phyloP scores from a whole-genome alignment of 768 basidiomycete genomes.

The Lactarius akahatsu region DNA sequence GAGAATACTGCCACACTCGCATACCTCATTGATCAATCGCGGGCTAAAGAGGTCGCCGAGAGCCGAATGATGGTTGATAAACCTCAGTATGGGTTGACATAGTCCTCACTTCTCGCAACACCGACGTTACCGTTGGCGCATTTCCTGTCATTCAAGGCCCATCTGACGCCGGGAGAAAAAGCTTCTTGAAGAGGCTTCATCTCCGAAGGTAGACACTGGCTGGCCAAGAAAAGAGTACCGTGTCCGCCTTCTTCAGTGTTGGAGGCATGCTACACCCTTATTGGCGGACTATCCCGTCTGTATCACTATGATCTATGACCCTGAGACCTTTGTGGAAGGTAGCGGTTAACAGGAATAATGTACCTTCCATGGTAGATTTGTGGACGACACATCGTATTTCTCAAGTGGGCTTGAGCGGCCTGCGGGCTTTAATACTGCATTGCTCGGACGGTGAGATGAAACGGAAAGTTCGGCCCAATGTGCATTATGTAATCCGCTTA shows the following conservation, averaged over 20 bases:
- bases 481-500: slow-evolving; percentile 9
- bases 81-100: slow-evolving; percentile 9
- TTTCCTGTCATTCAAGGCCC: slow-evolving; percentile 16
- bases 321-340: background rate
- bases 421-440: background rate
- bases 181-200: slow-evolving; percentile 16
- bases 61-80: slow-evolving; percentile 22
- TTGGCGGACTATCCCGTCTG: slow-evolving; percentile 4
- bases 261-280: background rate
- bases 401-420: background rate
- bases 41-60: slow-evolving; percentile 20
- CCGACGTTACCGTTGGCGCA: slow-evolving; percentile 13
- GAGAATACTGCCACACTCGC: slow-evolving; percentile 29
- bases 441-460: background rate
- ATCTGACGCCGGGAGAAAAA: slow-evolving; percentile 19
- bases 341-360: slow-evolving; percentile 5
- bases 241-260: background rate
- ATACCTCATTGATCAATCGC: slow-evolving; percentile 30
- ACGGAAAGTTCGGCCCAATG: background rate
- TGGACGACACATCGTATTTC: background rate
- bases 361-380: slow-evolving; percentile 2
- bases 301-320: slow-evolving; percentile 6
- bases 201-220: slow-evolving; percentile 13
- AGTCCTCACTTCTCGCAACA: slow-evolving; percentile 2
- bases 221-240: slow-evolving; percentile 11